Conservation (phyloP, 495 filamentous ascomycete species). For the Daldinia grandis region DNA sequence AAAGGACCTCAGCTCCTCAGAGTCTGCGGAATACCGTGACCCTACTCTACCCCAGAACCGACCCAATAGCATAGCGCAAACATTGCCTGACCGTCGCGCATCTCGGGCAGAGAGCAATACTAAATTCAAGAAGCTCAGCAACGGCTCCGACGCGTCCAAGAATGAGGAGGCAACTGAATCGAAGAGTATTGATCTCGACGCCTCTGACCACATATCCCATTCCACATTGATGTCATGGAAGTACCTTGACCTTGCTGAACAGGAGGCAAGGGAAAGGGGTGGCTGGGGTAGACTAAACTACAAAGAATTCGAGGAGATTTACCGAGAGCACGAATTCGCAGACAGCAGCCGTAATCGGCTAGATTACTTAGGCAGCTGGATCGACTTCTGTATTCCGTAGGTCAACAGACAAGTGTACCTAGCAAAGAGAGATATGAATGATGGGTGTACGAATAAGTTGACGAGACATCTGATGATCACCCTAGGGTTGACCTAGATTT, state of each 20-base stretch:
- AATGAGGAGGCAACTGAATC: slow-evolving; percentile 4
- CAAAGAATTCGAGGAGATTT: slow-evolving; percentile 75
- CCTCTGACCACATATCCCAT: slow-evolving; percentile 31
- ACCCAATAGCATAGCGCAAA: slow-evolving; percentile 53
- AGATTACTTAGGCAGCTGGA: slow-evolving; percentile 84
- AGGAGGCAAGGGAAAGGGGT: slow-evolving; percentile 72
- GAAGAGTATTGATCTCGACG: slow-evolving; percentile 11
- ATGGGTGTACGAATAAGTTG: background rate
- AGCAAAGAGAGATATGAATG: background rate
- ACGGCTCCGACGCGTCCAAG: background rate
- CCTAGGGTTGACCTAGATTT: background rate
- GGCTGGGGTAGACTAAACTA: slow-evolving; percentile 76
- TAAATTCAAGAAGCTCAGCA: background rate
- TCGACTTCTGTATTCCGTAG: slow-evolving; percentile 75
- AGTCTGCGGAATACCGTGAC: slow-evolving; percentile 54
- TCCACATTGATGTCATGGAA: slow-evolving; percentile 59
- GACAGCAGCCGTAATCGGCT: slow-evolving; percentile 63
- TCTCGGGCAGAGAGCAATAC: slow-evolving; percentile 15
- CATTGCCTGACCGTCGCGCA: slow-evolving; percentile 8
- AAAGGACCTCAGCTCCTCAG: background rate
- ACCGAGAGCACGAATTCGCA: slow-evolving; percentile 64
- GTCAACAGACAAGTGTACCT: background rate
- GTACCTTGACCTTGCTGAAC: slow-evolving; percentile 67
- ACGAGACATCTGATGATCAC: background rate
- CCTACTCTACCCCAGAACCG: slow-evolving; percentile 78